Conservation (phyloP, 148 eudicot genomes). For the Rhododendron vialii region DNA sequence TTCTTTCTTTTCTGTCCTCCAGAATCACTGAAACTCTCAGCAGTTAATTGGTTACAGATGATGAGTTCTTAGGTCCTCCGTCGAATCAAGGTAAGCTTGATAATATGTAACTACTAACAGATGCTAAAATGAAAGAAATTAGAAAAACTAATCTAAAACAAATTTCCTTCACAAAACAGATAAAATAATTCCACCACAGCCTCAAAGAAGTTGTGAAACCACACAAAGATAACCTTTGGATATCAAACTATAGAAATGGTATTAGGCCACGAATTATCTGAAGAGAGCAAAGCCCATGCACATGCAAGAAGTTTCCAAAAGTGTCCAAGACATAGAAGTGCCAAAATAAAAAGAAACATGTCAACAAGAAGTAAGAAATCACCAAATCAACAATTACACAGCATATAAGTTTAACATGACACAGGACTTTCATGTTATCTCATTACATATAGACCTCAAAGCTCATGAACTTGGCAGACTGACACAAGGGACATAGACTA, state of each 20-base stretch:
- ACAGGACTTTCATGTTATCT: conserved; percentile 10
- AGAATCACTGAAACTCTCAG: background rate
- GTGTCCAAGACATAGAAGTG: background rate
- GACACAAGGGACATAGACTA: conserved; percentile 54
- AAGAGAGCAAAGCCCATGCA: background rate
- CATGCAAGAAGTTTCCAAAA: background rate
- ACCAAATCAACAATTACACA: background rate
- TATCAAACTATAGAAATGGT: background rate
- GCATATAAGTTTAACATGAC: background rate
- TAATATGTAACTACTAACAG: background rate
- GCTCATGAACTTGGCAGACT: conserved; percentile 39
- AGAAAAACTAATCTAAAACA: background rate
- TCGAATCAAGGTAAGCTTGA: background rate
- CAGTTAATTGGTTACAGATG: background rate
- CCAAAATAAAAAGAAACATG: background rate
- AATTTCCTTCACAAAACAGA: background rate
- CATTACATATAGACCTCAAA: conserved; percentile 54
- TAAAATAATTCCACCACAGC: background rate
- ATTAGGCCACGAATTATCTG: background rate
- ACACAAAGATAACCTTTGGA: background rate
- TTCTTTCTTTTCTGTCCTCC: background rate
- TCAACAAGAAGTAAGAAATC: background rate
- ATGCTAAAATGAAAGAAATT: background rate
- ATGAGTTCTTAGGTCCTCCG: background rate
- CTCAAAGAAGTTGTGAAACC: background rate